phyloP scores from a whole-genome alignment of 345 rosid species.

The Isatis tinctoria region DNA sequence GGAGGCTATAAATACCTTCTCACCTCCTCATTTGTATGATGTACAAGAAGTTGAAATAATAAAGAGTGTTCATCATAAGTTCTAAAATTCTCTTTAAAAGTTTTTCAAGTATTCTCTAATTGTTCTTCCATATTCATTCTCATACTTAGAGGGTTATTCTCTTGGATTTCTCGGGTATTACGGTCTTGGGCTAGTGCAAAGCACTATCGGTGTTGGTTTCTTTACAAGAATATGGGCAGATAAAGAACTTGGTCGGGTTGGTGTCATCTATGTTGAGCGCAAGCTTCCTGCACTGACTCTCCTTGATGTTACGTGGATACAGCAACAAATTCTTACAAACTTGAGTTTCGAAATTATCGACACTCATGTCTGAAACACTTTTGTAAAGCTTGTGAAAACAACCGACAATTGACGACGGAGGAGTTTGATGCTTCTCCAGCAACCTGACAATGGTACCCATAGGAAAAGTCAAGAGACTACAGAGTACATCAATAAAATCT shows the following conservation, averaged over 20 bases:
- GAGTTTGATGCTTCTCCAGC: slow-evolving; percentile 15
- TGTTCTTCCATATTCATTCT: too few species aligned
- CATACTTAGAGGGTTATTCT: too few species aligned
- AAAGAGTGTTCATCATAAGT: too few species aligned
- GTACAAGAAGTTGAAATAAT: too few species aligned
- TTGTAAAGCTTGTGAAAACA: slow-evolving; percentile 27
- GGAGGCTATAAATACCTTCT: too few species aligned
- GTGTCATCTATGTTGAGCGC: slow-evolving; percentile 6
- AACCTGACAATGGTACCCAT: slow-evolving; percentile 22
- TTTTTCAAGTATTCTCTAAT: too few species aligned
- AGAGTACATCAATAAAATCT: slow-evolving; percentile 29
- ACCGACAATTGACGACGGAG: background rate
- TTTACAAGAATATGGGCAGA: slow-evolving; percentile 1
- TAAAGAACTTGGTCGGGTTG: background rate
- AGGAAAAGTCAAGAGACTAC: slow-evolving; percentile 24
- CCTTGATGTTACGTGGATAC: slow-evolving; percentile 16
- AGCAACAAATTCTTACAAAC: slow-evolving; percentile 10
- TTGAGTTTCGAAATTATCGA: background rate
- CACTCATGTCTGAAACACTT: slow-evolving; percentile 9
- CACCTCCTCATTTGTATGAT: too few species aligned
- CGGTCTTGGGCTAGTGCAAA: too few species aligned
- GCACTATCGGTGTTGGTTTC: too few species aligned
- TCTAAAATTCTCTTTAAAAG: too few species aligned
- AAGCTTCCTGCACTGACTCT: background rate
- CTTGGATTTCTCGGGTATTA: too few species aligned